Conservation (phyloP, 257 asterid species). For the Solanum bulbocastanum region DNA sequence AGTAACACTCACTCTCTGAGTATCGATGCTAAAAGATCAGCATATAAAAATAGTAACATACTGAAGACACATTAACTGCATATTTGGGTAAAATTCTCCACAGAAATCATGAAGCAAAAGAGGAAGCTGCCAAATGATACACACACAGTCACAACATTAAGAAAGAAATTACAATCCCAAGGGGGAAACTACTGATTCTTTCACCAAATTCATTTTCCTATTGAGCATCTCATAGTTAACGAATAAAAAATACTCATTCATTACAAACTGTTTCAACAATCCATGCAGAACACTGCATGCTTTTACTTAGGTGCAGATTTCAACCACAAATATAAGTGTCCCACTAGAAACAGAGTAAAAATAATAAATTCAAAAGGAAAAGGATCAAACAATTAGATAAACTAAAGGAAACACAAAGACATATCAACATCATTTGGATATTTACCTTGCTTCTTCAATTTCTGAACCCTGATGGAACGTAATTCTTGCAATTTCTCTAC, state of each 20-base stretch:
- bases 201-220: neutral
- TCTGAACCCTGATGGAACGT: conserved; percentile 76
- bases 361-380: neutral
- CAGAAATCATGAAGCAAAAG: neutral
- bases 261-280: neutral
- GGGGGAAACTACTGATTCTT: neutral
- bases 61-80: neutral
- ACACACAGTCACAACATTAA: neutral
- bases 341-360: neutral
- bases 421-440: neutral
- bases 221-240: neutral
- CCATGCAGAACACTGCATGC: neutral
- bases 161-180: neutral
- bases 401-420: neutral
- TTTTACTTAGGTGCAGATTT: neutral
- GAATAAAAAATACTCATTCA: neutral
- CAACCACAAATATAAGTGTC: neutral
- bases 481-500: conserved; percentile 93
- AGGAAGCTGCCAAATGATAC: neutral
- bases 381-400: neutral
- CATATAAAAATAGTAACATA: neutral
- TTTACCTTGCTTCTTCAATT: conserved; percentile 87
- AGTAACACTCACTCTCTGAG: neutral
- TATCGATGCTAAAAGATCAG: neutral
- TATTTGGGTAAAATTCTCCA: neutral